Evolutionary conservation across 441 rosid genomes (phyloP).

Genomic region (Manihot esculenta): DNA sequence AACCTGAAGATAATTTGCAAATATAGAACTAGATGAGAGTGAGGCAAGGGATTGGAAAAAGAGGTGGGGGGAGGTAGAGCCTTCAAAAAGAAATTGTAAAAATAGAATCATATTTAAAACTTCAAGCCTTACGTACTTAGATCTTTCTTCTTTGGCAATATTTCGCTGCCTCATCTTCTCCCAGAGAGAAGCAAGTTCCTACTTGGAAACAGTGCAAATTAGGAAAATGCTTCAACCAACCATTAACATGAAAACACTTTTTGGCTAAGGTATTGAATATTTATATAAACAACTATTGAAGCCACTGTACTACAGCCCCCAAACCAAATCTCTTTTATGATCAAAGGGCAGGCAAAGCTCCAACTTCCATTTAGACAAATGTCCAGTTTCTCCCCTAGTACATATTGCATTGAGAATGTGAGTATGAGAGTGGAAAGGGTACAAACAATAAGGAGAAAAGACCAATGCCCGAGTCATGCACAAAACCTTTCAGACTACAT

Average conservation of each 20-base stretch:
- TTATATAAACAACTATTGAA: background rate
- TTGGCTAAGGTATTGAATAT: background rate
- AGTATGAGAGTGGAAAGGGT: background rate
- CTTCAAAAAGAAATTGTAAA: too few species aligned
- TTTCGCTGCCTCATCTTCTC: constrained; percentile 92
- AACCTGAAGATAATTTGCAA: constrained; percentile 38
- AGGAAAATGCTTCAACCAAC: constrained; percentile 1
- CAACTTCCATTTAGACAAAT: background rate
- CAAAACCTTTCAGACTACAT: too few species aligned
- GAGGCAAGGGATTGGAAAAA: background rate
- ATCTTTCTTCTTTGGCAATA: constrained; percentile 78
- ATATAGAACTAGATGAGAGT: background rate
- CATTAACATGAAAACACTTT: background rate
- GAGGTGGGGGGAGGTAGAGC: background rate
- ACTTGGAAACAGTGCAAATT: constrained; percentile 12
- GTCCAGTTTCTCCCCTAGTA: too few species aligned
- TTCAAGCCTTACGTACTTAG: constrained; percentile 47
- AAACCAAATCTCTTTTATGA: background rate
- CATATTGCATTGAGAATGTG: background rate
- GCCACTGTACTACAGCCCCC: background rate
- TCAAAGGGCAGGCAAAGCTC: background rate
- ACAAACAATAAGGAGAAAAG: too few species aligned
- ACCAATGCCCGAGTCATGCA: too few species aligned
- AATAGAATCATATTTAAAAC: background rate
- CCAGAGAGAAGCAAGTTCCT: constrained; percentile 94